These are phyloP conservation scores for Kwoniella bestiolae DNA, from an alignment of 768 basidiomycete genomes.

Conservation along the genomic window DNA sequence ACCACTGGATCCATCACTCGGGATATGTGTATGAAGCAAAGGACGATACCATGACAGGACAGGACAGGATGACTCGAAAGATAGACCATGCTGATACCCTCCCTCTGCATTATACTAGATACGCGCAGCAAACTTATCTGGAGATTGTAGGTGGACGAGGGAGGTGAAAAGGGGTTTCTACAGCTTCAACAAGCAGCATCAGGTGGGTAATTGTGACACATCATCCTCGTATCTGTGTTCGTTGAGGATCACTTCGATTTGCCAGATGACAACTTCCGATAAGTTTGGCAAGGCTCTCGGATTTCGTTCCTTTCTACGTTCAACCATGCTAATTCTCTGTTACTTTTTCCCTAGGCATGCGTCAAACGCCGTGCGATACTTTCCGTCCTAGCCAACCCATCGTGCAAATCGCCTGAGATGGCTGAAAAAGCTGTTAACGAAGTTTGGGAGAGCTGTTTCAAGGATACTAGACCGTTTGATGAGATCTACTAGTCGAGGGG, in stretches of 20 bases:
- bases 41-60: too few relatives aligned
- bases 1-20: too few relatives aligned
- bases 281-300: too few relatives aligned
- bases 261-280: too few relatives aligned
- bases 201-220: too few relatives aligned
- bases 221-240: too few relatives aligned
- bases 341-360: conserved; percentile 81
- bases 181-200: conserved; percentile 89
- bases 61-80: too few relatives aligned
- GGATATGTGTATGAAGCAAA: too few relatives aligned
- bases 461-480: conserved; percentile 94
- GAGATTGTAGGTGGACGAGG: conserved; percentile 85
- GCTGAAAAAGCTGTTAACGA: conserved; percentile 92
- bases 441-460: conserved; percentile 95
- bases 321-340: too few relatives aligned
- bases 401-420: conserved; percentile 72
- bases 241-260: too few relatives aligned
- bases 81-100: neutral
- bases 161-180: conserved; percentile 78
- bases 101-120: conserved; percentile 66
- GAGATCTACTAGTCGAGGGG: conserved; percentile 66
- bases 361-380: conserved; percentile 83
- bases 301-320: neutral
- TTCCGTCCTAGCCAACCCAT: conserved; percentile 79
- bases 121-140: conserved; percentile 88